Percentiles rank a stretch among this genome's conserved stretches.
phyloP scores from a whole-genome alignment of 2,329 filamentous ascomycete genomes.

The Arthroderma sp. region DNA sequence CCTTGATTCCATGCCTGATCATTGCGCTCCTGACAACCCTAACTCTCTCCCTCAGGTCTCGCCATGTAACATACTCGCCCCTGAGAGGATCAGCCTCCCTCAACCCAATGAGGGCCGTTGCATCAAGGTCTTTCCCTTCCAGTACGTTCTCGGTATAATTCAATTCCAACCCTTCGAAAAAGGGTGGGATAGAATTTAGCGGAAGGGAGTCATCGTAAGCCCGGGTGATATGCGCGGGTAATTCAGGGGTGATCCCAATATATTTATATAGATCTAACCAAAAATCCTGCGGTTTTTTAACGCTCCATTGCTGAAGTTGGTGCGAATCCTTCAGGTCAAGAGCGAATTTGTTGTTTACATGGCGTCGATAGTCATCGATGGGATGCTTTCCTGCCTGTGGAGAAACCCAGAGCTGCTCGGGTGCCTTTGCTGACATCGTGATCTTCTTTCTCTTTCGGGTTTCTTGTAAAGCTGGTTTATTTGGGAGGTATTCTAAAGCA shows the following conservation, averaged over 20 bases:
- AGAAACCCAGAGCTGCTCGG: constrained; percentile 9
- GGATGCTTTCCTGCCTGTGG: constrained; percentile 9
- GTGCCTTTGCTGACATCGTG: background rate
- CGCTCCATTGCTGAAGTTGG: constrained; percentile 29
- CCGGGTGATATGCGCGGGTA: constrained; percentile 19
- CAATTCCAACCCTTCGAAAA: constrained; percentile 25
- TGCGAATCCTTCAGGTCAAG: constrained; percentile 15
- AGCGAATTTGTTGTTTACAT: constrained; percentile 9
- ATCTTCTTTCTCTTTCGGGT: background rate
- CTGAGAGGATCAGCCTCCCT: constrained; percentile 26
- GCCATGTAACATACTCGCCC: constrained; percentile 29
- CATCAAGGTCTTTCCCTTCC: constrained; percentile 22
- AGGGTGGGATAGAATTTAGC: constrained; percentile 26
- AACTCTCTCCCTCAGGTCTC: constrained; percentile 26
- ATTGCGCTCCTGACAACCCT: constrained; percentile 26
- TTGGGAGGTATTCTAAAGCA: background rate
- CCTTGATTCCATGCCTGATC: constrained; percentile 23
- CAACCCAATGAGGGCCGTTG: constrained; percentile 28
- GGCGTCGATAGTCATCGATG: constrained; percentile 10
- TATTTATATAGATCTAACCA: constrained; percentile 32
- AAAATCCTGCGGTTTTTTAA: constrained; percentile 28
- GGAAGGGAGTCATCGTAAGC: constrained; percentile 27
- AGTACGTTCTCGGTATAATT: constrained; percentile 33
- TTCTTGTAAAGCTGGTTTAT: background rate
- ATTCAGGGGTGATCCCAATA: constrained; percentile 21